Percentiles rank a stretch among this genome's conserved stretches.
Conservation (phyloP, 495 filamentous ascomycete genomes). For the Hypoxylon fuscum region DNA sequence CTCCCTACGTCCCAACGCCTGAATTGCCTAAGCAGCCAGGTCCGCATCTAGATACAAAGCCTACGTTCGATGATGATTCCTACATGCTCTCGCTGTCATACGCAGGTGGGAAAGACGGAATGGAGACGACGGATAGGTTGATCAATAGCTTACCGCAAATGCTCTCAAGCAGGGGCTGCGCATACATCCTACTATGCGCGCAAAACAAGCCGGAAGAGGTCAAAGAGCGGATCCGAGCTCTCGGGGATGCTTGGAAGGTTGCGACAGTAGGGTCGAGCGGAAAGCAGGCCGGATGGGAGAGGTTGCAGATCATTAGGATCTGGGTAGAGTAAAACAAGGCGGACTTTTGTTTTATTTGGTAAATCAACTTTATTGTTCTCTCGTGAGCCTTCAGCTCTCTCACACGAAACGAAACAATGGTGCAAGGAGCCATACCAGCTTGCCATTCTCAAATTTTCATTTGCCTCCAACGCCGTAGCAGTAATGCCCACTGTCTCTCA, state of each 20-base stretch:
- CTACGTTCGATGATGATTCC: conserved; percentile 73
- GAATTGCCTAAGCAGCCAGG: conserved; percentile 64
- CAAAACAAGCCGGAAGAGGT: conserved; percentile 85
- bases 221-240: conserved; percentile 66
- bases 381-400: conserved; percentile 39
- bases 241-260: conserved; percentile 70
- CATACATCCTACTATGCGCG: conserved; percentile 87
- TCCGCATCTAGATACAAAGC: conserved; percentile 21
- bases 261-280: conserved; percentile 87
- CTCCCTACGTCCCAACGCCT: conserved; percentile 90
- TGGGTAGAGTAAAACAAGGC: conserved; percentile 54
- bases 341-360: conserved; percentile 8
- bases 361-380: conserved; percentile 31
- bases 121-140: conserved; percentile 87
- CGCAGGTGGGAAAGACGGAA: conserved; percentile 87
- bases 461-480: conserved; percentile 38
- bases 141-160: conserved; percentile 70
- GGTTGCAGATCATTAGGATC: conserved; percentile 80
- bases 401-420: conserved; percentile 16
- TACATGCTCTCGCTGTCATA: conserved; percentile 85
- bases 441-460: conserved; percentile 38
- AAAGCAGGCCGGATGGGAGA: conserved; percentile 91
- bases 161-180: conserved; percentile 75
- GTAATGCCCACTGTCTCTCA: conserved; percentile 19
- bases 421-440: conserved; percentile 40